A percentile compares a stretch with the other conserved stretches of the same genome.
phyloP scores from a whole-genome alignment of 495 filamentous ascomycete species.

The Penicillium egyptiacum region DNA sequence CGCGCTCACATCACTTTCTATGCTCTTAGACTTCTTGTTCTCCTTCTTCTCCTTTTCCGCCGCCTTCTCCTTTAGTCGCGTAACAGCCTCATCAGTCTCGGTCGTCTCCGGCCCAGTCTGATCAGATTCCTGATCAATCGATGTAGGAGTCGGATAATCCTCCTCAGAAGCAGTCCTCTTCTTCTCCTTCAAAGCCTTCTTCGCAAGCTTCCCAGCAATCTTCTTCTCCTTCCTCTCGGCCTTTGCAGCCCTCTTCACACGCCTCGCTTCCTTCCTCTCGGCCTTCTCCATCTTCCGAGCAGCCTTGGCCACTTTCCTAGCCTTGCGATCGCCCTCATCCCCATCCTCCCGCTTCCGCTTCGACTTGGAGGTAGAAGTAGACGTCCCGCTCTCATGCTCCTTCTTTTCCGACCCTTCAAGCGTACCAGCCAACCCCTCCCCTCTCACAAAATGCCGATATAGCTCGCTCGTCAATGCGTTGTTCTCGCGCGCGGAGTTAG shows the following conservation, averaged over 20 bases:
- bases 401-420: slow-evolving; percentile 33
- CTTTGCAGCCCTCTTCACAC: slow-evolving; percentile 25
- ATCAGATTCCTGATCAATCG: slow-evolving; percentile 34
- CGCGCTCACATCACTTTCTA: slow-evolving; percentile 31
- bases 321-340: slow-evolving; percentile 22
- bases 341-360: slow-evolving; percentile 28
- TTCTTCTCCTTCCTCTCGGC: slow-evolving; percentile 34
- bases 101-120: slow-evolving; percentile 12
- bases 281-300: slow-evolving; percentile 35
- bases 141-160: slow-evolving; percentile 43
- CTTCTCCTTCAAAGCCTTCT: slow-evolving; percentile 32
- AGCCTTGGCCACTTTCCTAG: slow-evolving; percentile 21
- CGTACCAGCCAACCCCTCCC: slow-evolving; percentile 70
- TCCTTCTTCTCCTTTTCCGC: slow-evolving; percentile 29
- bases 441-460: slow-evolving; percentile 79
- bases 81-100: slow-evolving; percentile 20
- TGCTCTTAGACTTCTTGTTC: slow-evolving; percentile 34
- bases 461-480: slow-evolving; percentile 59
- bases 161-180: slow-evolving; percentile 30
- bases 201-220: slow-evolving; percentile 26
- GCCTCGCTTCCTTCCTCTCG: slow-evolving; percentile 41
- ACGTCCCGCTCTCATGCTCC: slow-evolving; percentile 17
- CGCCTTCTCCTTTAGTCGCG: slow-evolving; percentile 16
- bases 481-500: slow-evolving; percentile 16
- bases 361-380: slow-evolving; percentile 22